Conservation (phyloP, 2,329 filamentous ascomycete genomes). For the Laburnicola sp. region DNA sequence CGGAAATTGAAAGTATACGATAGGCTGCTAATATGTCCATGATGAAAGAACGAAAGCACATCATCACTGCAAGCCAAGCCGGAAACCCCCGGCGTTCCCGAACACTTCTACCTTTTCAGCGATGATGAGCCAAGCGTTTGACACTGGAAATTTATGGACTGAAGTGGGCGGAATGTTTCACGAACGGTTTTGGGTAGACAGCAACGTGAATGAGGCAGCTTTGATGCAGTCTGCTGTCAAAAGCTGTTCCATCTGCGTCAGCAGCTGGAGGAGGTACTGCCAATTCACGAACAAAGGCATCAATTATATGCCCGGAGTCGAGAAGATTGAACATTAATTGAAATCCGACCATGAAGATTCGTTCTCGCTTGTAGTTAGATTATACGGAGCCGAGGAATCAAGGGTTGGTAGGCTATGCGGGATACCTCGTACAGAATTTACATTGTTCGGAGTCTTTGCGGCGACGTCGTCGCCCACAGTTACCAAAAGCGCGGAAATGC, state of each 20-base stretch:
- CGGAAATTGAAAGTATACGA: too few relatives aligned
- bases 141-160: background rate
- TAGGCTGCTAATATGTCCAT: too few relatives aligned
- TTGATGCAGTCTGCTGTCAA: background rate
- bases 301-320: background rate
- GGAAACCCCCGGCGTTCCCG: too few relatives aligned
- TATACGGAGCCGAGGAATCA: background rate
- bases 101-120: too few relatives aligned
- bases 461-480: too few relatives aligned
- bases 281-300: background rate
- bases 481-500: too few relatives aligned
- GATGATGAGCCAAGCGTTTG: too few relatives aligned
- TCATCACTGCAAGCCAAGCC: too few relatives aligned
- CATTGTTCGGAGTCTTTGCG: background rate
- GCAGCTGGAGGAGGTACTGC: background rate
- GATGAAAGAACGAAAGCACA: too few relatives aligned
- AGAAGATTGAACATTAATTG: background rate
- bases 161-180: constrained; percentile 1
- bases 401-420: background rate
- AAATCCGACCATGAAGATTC: background rate
- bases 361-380: background rate
- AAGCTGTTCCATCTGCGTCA: background rate
- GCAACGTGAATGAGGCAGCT: background rate
- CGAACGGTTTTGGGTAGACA: background rate
- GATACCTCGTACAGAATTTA: background rate